Base-by-base conservation (phyloP, 139 green algal genomes). In the Chlamydomonas asymmetrica region DNA sequence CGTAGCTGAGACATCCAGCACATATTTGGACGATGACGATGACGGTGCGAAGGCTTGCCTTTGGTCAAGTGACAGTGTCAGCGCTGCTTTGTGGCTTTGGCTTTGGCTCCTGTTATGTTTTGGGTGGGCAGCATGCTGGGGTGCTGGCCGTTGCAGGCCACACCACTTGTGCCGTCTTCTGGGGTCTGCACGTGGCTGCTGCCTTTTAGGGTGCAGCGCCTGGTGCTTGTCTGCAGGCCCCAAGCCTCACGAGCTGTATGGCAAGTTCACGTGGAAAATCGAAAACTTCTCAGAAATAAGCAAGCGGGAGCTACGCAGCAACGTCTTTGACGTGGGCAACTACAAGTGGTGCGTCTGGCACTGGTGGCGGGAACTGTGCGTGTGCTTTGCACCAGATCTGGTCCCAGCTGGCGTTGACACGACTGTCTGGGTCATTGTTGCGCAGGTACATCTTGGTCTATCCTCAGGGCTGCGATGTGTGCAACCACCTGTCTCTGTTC, bases 251-350 rank as follows among this genome's bases (percentile, higher is more conserved):
- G 86, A 94, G 37, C 86, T 99, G 31, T 99, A 97, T 66, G 95
- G 95, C 43, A 98, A 97, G 77, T 98, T 97, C 83, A 98, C 95
- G 4, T 99, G 95, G 95, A 97, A 95, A 71, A 96, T 99, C 48
- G 92, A 97, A 35, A 96, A 95, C 73, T 98, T 98, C 74, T 91
- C 84, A 18, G 93, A 98, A 65, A 92, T 95, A 57, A 93, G 80
- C 80, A 99, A 99, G 83, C 67, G 94, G 5, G 95, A 99, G 87
- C 91, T 99, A 29, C 80, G 95, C 0, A 97, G 91, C 87, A 92
- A 90, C 62, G 82, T 95, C 0, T 99, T 99, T 76, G 90, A 97
- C 60, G 95, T 99, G 4, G 95, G 95, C 32, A 86, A 79, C 38
- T 97, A 97, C 87, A 97, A 97, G 63, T 99, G 95, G 95, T 97